Conservation (phyloP, 306 rosid genomes). For the Lupinus albus region DNA sequence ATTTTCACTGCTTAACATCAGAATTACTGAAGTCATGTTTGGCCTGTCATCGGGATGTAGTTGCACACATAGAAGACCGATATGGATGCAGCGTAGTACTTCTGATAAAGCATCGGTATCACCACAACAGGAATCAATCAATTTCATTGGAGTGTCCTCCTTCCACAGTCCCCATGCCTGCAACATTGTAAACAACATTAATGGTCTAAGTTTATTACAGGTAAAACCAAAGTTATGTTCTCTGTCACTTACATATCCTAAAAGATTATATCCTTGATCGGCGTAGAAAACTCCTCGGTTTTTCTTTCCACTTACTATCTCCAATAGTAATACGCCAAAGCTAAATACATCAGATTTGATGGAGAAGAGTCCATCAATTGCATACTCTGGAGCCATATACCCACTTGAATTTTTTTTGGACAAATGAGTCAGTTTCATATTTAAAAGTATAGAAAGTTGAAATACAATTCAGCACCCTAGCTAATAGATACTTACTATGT, state of each 20-base stretch:
- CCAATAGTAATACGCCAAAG: constrained; percentile 35
- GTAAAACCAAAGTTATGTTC: too few species aligned
- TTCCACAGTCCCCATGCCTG: constrained; percentile 48
- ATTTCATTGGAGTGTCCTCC: constrained; percentile 11
- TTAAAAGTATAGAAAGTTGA: too few species aligned
- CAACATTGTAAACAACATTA: too few species aligned
- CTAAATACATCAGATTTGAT: constrained; percentile 42
- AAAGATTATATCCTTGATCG: constrained; percentile 28
- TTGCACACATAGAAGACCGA: constrained; percentile 60
- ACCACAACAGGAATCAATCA: constrained; percentile 38
- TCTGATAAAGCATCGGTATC: constrained; percentile 11
- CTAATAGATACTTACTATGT: constrained; percentile 39
- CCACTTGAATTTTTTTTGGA: too few species aligned
- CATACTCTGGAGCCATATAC: constrained; percentile 44
- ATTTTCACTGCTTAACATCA: constrained; percentile 52
- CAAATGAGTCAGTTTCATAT: neutral
- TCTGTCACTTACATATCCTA: constrained; percentile 42
- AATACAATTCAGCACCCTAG: too few species aligned
- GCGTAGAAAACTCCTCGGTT: constrained; percentile 14
- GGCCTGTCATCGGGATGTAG: constrained; percentile 58
- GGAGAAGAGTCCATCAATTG: constrained; percentile 20
- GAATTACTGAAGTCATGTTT: constrained; percentile 51
- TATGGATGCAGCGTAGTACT: constrained; percentile 49
- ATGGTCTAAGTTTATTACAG: too few species aligned
- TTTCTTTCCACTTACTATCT: constrained; percentile 41